A percentile compares a stretch with the other conserved stretches of the same genome.
Evolutionary conservation across 2,329 filamentous ascomycete genomes (phyloP).

Genomic region (Fusarium sp.): DNA sequence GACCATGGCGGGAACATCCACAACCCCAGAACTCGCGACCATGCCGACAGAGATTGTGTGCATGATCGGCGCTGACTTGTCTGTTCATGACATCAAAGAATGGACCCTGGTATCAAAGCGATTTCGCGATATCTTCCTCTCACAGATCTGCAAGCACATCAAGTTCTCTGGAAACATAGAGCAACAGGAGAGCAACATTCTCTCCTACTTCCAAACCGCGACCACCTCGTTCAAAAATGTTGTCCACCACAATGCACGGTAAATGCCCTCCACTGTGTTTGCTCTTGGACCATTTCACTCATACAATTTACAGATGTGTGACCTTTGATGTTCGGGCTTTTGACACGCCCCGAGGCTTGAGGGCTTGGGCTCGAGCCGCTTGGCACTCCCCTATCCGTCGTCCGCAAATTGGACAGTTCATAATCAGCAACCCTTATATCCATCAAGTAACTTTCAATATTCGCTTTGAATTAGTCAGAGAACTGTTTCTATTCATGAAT

Average conservation of each 20-base stretch:
- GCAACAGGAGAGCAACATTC: not conserved
- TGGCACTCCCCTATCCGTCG: not conserved
- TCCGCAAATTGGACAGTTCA: not conserved
- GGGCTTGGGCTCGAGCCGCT: not conserved
- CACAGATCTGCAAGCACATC: not conserved
- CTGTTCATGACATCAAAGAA: not conserved
- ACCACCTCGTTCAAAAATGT: not conserved
- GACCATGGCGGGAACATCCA: not conserved
- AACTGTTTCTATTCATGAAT: not conserved
- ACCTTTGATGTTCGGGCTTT: not conserved
- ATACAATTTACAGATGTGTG: not conserved
- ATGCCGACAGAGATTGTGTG: not conserved
- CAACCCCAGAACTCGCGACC: not conserved
- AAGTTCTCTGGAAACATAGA: not conserved
- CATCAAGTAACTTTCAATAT: not conserved
- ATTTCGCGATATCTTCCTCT: not conserved
- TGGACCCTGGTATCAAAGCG: not conserved
- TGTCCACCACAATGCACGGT: not conserved
- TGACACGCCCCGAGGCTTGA: not conserved
- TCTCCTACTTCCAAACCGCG: not conserved
- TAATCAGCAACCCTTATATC: not conserved
- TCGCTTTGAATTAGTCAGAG: not conserved
- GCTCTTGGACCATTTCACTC: not conserved
- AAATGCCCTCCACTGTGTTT: not conserved
- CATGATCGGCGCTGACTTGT: not conserved